These are phyloP conservation scores for Naumovozyma dairenensis DNA, from an alignment of 805 yeast genomes.

Conservation along the genomic window DNA sequence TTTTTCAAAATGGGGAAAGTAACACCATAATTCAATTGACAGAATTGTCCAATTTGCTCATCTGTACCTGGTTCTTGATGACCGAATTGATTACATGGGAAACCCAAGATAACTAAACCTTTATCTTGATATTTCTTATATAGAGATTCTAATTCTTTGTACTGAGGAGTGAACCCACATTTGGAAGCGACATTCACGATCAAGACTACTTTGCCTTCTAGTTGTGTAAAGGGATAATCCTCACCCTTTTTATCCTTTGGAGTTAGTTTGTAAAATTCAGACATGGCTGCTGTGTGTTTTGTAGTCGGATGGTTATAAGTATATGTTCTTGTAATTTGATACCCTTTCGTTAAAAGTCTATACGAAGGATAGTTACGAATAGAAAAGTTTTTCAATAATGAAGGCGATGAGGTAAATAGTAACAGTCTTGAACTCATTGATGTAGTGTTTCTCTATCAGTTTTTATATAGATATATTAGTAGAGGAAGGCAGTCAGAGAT, in stretches of 20 bases:
- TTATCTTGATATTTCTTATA: constrained; percentile 52
- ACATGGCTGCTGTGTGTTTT: constrained; percentile 14
- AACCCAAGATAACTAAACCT: constrained; percentile 65
- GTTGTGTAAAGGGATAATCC: constrained; percentile 46
- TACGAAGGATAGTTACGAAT: no score
- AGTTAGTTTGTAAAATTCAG: constrained; percentile 54
- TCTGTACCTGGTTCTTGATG: constrained; percentile 66
- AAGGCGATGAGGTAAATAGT: no score
- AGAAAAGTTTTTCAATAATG: no score
- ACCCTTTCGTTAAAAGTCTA: no score
- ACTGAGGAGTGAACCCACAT: constrained; percentile 75
- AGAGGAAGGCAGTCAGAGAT: no score
- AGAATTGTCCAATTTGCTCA: constrained; percentile 62
- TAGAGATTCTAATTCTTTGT: constrained; percentile 56
- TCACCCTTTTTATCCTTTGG: constrained; percentile 54
- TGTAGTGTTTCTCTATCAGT: no score
- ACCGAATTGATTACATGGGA: constrained; percentile 90
- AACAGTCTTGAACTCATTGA: no score
- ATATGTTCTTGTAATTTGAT: no score
- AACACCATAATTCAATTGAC: constrained; percentile 77
- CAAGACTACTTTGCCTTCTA: constrained; percentile 73
- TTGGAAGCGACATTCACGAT: constrained; percentile 86
- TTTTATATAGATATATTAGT: no score
- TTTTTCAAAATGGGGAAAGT: constrained; percentile 81
- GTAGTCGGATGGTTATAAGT: no score